phyloP scores from a whole-genome alignment of 2,329 filamentous ascomycete species.

The Xylariaceae sp. region DNA sequence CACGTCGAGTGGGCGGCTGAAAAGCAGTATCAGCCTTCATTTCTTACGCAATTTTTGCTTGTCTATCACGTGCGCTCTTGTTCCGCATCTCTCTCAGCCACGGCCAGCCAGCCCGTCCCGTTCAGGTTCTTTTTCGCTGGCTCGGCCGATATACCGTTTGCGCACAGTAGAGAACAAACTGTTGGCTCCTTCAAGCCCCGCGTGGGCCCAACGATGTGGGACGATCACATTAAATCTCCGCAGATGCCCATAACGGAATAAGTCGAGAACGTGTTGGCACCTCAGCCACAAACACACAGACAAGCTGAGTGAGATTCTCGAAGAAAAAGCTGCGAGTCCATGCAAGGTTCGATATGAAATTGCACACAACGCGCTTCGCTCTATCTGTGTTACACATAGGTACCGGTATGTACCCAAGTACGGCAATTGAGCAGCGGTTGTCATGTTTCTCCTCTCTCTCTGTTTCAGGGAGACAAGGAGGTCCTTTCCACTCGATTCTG shows the following conservation, averaged over 20 bases:
- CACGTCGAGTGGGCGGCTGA: not conserved
- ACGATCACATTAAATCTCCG: constrained; percentile 30
- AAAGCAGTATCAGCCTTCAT: not conserved
- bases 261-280: constrained; percentile 26
- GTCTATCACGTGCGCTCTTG: constrained; percentile 18
- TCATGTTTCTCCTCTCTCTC: not conserved
- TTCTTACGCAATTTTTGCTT: not conserved
- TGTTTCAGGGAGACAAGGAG: no score
- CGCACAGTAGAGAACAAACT: constrained; percentile 5
- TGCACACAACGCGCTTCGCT: not conserved
- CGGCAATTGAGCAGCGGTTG: not conserved
- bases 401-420: not conserved
- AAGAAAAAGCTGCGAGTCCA: constrained; percentile 6
- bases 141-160: constrained; percentile 22
- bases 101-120: constrained; percentile 1
- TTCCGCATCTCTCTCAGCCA: constrained; percentile 18
- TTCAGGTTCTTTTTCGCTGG: no score
- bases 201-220: constrained; percentile 28
- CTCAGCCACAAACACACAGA: constrained; percentile 18
- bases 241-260: constrained; percentile 20
- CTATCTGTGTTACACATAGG: not conserved
- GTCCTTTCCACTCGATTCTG: no score
- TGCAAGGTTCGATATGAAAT: not conserved
- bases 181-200: constrained; percentile 20
- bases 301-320: constrained; percentile 5